Percentiles rank a stretch among this genome's conserved stretches.
Evolutionary conservation across 768 basidiomycete genomes (phyloP).

Genomic region (Mycena vulgaris): DNA sequence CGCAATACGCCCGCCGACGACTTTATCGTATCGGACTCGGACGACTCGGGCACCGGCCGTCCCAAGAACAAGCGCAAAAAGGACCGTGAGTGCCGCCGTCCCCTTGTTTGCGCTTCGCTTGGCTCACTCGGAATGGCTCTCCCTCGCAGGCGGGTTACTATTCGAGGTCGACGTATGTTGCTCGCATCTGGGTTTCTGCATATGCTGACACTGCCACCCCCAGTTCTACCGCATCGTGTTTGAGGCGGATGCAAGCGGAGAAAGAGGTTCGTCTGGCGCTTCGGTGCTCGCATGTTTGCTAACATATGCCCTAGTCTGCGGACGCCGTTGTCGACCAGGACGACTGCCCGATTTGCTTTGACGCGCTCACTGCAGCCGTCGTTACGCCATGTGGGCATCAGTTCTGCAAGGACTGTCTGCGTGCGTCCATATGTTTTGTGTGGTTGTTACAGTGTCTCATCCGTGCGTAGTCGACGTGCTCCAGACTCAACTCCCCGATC

Average conservation of each 20-base stretch:
- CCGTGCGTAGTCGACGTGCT: conserved; percentile 60
- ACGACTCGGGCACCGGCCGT: conserved; percentile 45
- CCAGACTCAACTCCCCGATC: conserved; percentile 53
- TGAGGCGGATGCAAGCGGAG: conserved; percentile 67
- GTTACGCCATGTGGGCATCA: conserved; percentile 73
- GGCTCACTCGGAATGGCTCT: no score
- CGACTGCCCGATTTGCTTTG: conserved; percentile 80
- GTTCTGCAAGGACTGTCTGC: conserved; percentile 75
- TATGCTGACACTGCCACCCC: conserved; percentile 6
- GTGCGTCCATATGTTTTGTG: conserved; percentile 47
- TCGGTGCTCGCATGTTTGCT: background rate
- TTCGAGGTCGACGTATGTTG: conserved; percentile 63
- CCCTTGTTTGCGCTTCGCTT: no score
- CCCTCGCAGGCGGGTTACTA: conserved; percentile 61
- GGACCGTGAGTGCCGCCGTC: conserved; percentile 42
- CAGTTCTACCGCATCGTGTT: conserved; percentile 66
- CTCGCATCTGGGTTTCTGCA: background rate
- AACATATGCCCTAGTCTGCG: conserved; percentile 53
- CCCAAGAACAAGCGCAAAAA: conserved; percentile 51
- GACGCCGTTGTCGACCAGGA: conserved; percentile 66
- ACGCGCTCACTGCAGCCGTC: conserved; percentile 66
- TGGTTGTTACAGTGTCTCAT: conserved; percentile 1
- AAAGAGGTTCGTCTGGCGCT: conserved; percentile 56
- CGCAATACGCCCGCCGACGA: conserved; percentile 46
- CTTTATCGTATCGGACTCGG: conserved; percentile 57